Evolutionary conservation across 331 rosid genomes (phyloP), one percentile per base, ranked within the genome.

Genomic region (Phaseolus coccineus): DNA sequence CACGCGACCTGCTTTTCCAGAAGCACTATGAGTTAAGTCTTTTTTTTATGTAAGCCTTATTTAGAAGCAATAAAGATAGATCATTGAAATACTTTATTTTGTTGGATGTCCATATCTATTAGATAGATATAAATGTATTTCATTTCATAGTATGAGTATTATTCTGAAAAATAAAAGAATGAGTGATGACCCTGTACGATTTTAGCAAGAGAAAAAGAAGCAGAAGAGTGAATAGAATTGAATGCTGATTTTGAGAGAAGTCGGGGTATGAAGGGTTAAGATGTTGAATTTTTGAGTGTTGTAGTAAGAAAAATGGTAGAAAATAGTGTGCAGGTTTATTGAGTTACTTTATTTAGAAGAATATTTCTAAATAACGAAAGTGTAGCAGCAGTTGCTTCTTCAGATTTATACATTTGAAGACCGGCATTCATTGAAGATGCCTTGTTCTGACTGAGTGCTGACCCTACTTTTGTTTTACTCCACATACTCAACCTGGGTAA

Each of bases 221-320:
- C 15, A 8, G 35, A 61, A 31, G 22, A 74, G 15, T 42, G 46
- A 59, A 74, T 74, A 2, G 31, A 25, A 27, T 40, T 58, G 19
- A n/a, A 71, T 13, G 22, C 33, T 3, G 2, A 62, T 31, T 63
- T 4, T 27, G 12, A 3, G 72, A 22, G 63, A 50, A 39, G 0
- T 64, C 65, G 37, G 22, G 35, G 63, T 76, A 64, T 22, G 8
- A 67, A 27, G 81, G 75, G 74, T 9, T 35, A 35, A 8, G 31
- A 19, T 30, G 14, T 31, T 48, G 16, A 63, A 19, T 22, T 63
- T 19, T 63, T 63, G 28, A 15, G 4, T 33, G 15, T 33, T 15
- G n/a, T 33, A 16, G 25, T 6, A 63, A 5, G 25, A 27, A 33
- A 35, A 71, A 59, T 42, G 57, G 69, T 74, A 44, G 8, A 47